Percentiles rank a stretch among this genome's conserved stretches.
Conservation (phyloP, 805 yeast species). For the Myxozyma vanderwaltii region DNA sequence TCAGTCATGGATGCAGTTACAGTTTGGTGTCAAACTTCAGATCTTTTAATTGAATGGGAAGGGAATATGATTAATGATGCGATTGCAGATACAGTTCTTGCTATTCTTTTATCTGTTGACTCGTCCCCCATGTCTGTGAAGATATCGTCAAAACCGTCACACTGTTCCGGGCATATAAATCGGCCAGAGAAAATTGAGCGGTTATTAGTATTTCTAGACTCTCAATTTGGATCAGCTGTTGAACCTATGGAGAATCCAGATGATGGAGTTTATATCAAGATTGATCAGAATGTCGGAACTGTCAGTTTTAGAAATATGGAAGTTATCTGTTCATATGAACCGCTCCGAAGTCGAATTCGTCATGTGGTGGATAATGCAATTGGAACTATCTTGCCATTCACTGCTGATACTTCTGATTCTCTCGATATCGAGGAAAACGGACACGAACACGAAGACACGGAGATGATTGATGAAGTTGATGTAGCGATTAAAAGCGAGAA, state of each 20-base stretch:
- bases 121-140: constrained; percentile 95
- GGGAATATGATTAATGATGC: constrained; percentile 89
- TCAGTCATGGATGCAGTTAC: constrained; percentile 56
- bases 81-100: constrained; percentile 90
- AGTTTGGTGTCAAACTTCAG: constrained; percentile 45
- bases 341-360: constrained; percentile 77
- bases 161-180: constrained; percentile 37
- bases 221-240: constrained; percentile 85
- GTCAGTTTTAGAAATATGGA: constrained; percentile 65
- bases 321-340: constrained; percentile 73
- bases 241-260: constrained; percentile 35
- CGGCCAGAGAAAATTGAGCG: constrained; percentile 45
- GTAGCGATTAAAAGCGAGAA: not conserved
- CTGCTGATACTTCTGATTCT: not conserved
- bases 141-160: constrained; percentile 31
- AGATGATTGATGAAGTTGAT: not conserved
- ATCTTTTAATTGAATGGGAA: constrained; percentile 80
- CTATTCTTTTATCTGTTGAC: constrained; percentile 87
- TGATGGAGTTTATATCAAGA: constrained; percentile 59
- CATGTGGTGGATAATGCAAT: constrained; percentile 78
- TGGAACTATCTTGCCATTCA: constrained; percentile 73
- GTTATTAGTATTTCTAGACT: constrained; percentile 63
- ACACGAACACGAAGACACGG: not conserved
- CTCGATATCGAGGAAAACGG: not conserved
- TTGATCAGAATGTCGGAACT: constrained; percentile 75